phyloP scores from a whole-genome alignment of 1,284 basidiomycete genomes.

The Leccinum solheimii region DNA sequence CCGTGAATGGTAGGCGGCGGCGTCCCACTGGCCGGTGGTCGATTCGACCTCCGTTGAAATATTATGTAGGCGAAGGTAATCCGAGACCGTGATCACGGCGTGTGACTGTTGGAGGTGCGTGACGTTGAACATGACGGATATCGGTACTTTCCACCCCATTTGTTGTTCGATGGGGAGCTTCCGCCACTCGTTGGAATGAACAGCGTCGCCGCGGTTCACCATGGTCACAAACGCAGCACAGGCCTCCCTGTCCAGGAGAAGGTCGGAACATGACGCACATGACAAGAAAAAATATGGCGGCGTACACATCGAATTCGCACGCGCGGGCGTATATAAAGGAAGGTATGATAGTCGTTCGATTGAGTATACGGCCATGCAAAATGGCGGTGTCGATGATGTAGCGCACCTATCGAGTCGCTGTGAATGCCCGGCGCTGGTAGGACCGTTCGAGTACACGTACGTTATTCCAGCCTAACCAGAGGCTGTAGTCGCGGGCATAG shows the following conservation, averaged over 20 bases:
- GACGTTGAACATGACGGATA: conserved; percentile 47
- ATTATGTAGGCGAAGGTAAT: conserved; percentile 44
- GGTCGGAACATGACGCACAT: not conserved
- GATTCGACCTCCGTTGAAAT: conserved; percentile 36
- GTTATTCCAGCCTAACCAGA: conserved; percentile 39
- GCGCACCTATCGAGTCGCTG: conserved; percentile 31
- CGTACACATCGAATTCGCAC: conserved; percentile 41
- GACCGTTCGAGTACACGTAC: conserved; percentile 13
- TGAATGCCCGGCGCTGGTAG: conserved; percentile 1
- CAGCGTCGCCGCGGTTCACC: conserved; percentile 43
- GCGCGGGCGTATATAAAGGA: conserved; percentile 43
- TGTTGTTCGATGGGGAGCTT: conserved; percentile 42
- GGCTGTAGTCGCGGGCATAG: conserved; percentile 37
- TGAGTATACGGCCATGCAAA: conserved; percentile 38
- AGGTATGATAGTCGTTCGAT: conserved; percentile 41
- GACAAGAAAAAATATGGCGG: not conserved
- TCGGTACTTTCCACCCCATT: conserved; percentile 43
- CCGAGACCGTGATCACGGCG: conserved; percentile 40
- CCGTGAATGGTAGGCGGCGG: conserved; percentile 29
- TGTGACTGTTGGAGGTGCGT: conserved; percentile 41
- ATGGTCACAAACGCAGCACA: conserved; percentile 40
- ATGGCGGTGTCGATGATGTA: conserved; percentile 43
- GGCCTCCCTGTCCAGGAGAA: conserved; percentile 18
- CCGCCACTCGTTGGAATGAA: conserved; percentile 41
- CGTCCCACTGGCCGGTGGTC: conserved; percentile 40